A percentile compares a stretch with the other conserved stretches of the same genome.
Evolutionary conservation across 1,284 basidiomycete genomes (phyloP).

Genomic region (Puccinia novopanici): DNA sequence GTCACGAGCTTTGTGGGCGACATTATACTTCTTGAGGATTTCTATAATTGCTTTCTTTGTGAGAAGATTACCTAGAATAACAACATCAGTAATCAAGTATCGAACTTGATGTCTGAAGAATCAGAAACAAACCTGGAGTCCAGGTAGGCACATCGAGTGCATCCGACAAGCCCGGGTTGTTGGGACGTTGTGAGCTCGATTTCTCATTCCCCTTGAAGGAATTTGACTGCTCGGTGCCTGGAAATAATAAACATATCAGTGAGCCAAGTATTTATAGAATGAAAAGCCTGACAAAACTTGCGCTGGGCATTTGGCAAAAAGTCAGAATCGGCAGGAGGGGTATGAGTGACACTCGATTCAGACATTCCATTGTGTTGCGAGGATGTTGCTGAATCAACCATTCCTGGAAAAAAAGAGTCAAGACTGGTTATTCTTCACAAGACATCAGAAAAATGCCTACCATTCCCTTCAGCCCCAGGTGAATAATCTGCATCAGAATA

Average conservation of each 20-base stretch:
- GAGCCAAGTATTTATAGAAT: too few relatives aligned
- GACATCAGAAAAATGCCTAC: background rate
- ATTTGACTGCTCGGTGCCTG: background rate
- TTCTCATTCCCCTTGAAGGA: background rate
- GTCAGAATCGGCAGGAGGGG: background rate
- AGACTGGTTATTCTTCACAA: too few relatives aligned
- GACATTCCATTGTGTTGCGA: background rate
- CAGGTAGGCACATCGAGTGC: background rate
- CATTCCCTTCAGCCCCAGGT: background rate
- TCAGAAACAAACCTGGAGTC: background rate
- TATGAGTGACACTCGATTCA: background rate
- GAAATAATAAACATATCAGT: background rate
- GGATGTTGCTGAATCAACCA: background rate
- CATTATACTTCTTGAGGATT: background rate
- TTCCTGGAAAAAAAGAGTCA: too few relatives aligned
- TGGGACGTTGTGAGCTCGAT: background rate
- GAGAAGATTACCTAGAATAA: background rate
- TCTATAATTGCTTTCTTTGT: background rate
- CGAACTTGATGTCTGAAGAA: background rate
- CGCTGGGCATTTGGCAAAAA: background rate
- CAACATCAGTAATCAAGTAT: background rate
- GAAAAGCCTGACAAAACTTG: background rate
- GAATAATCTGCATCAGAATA: background rate
- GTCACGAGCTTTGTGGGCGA: background rate
- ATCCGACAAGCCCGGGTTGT: too few relatives aligned